Evolutionary conservation across 1,284 basidiomycete genomes (phyloP).

Genomic region (Flammula alnicola): DNA sequence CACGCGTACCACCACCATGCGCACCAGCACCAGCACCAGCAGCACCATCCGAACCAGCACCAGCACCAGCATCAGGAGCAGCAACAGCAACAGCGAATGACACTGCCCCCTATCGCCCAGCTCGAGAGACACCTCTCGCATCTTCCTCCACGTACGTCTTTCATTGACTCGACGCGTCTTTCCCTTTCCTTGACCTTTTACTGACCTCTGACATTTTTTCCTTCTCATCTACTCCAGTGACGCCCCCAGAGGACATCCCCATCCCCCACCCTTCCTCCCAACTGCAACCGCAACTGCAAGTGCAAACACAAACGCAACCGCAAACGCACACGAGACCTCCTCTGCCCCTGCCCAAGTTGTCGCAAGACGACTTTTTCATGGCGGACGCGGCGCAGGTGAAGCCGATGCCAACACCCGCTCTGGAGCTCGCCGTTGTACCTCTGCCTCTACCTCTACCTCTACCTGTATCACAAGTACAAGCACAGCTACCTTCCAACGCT

Average conservation of each 20-base stretch:
- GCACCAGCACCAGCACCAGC: neutral
- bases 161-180: slow-evolving; percentile 7
- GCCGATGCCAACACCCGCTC: neutral
- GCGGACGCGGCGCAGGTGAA: neutral
- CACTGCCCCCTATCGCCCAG: slow-evolving; percentile 59
- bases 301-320: neutral
- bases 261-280: slow-evolving; percentile 6
- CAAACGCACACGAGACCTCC: neutral
- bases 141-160: slow-evolving; percentile 44
- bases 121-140: slow-evolving; percentile 51
- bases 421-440: neutral
- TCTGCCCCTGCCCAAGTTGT: neutral
- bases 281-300: neutral
- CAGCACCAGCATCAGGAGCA: slow-evolving; percentile 7
- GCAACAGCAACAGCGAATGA: slow-evolving; percentile 38
- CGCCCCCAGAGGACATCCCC: slow-evolving; percentile 34
- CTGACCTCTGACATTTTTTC: neutral
- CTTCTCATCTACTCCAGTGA: slow-evolving; percentile 30
- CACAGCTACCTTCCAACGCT: too few species aligned
- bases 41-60: neutral
- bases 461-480: too few species aligned
- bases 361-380: slow-evolving; percentile 7
- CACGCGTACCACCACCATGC: slow-evolving; percentile 3
- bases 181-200: neutral
- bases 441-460: neutral